Conservation (phyloP, 441 rosid genomes). For the Corymbia calophylla region DNA sequence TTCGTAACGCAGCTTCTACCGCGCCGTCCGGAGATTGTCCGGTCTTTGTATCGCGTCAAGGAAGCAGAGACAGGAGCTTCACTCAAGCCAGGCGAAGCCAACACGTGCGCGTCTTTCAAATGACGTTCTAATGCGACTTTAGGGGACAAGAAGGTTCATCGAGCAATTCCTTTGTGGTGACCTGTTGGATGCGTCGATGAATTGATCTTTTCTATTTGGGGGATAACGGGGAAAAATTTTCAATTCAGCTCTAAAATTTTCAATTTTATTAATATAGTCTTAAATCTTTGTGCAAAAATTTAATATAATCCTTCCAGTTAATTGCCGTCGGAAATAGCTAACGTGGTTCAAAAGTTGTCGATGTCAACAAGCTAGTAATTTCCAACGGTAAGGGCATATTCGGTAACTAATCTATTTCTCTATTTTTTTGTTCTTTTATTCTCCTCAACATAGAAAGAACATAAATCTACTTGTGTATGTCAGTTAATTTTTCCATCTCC, state of each 20-base stretch:
- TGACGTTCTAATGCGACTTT: not conserved
- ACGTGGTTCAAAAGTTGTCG: fast-evolving
- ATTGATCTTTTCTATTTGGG: not conserved
- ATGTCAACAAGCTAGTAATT: fast-evolving
- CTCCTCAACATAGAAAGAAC: no score
- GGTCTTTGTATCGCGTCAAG: not conserved
- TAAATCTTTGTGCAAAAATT: not conserved
- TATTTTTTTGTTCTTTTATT: no score
- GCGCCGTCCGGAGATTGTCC: not conserved
- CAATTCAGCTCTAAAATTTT: fast-evolving
- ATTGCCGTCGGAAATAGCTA: fast-evolving
- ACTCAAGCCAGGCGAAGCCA: not conserved
- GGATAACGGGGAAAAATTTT: not conserved
- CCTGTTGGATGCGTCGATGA: not conserved
- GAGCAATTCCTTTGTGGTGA: not conserved
- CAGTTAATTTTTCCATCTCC: no score
- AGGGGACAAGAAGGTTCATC: not conserved
- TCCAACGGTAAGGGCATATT: no score
- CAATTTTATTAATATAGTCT: fast-evolving
- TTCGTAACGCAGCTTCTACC: not conserved
- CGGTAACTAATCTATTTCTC: no score
- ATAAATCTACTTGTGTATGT: no score
- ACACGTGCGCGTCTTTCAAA: not conserved
- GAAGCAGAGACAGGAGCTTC: not conserved
- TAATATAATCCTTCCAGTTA: fast-evolving